Conservation (phyloP, 495 filamentous ascomycete species). For the Margaritispora aquatica region DNA sequence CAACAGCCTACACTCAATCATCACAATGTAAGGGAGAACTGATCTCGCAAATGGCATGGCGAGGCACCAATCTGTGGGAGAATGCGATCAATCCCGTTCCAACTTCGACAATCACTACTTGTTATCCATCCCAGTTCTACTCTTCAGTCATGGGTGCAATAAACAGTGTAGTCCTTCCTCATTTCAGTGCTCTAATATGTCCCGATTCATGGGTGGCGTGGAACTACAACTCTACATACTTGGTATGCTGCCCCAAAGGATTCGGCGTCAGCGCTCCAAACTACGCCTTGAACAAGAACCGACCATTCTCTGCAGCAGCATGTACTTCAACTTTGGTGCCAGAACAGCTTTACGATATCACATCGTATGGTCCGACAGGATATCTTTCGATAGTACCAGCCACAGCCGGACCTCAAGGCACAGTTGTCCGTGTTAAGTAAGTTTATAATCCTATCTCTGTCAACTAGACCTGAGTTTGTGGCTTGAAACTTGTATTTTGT, state of each 20-base stretch:
- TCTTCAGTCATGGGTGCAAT: neutral
- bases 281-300: neutral
- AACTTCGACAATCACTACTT: neutral
- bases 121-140: neutral
- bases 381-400: neutral
- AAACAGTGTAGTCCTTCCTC: neutral
- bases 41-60: neutral
- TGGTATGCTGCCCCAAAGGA: neutral
- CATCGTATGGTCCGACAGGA: neutral
- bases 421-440: neutral
- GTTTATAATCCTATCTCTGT: too few relatives aligned
- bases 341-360: neutral
- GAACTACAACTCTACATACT: neutral
- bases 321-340: neutral
- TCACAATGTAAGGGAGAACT: neutral
- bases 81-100: neutral
- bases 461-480: too few relatives aligned
- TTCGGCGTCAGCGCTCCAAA: neutral
- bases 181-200: neutral
- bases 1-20: neutral
- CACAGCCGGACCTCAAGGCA: neutral
- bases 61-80: neutral
- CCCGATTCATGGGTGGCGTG: neutral
- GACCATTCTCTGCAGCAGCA: neutral
- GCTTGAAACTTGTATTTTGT: too few relatives aligned